Conservation (phyloP, 2,329 filamentous ascomycete genomes). For the Dactylellina haptotyla region DNA sequence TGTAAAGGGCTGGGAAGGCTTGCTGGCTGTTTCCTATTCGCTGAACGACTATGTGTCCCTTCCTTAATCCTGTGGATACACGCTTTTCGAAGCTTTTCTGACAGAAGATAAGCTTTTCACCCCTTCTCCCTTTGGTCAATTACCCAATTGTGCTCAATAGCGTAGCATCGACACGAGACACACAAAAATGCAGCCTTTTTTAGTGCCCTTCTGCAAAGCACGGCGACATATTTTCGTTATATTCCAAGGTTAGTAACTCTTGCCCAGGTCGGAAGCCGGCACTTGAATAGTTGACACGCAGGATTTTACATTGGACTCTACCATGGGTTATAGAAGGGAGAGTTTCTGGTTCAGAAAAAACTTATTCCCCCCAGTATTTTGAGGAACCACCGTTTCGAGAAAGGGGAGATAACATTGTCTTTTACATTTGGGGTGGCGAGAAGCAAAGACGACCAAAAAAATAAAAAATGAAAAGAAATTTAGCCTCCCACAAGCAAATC, state of each 20-base stretch:
- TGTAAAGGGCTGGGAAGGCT: slow-evolving; percentile 27
- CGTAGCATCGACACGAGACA: slow-evolving; percentile 29
- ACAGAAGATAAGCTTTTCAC: slow-evolving; percentile 53
- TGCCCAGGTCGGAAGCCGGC: slow-evolving; percentile 50
- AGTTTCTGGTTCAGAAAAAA: background rate
- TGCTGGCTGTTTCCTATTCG: slow-evolving; percentile 23
- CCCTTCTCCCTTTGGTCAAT: no score
- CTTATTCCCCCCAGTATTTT: no score
- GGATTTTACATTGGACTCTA: background rate
- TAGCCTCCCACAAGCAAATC: background rate
- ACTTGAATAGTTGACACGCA: slow-evolving; percentile 23
- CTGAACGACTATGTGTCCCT: background rate
- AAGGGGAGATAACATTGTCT: no score
- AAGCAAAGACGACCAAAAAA: background rate
- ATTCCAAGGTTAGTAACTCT: slow-evolving; percentile 27
- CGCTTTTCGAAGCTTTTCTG: slow-evolving; percentile 49
- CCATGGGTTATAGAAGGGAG: background rate
- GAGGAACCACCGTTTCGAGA: background rate
- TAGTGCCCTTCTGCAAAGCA: background rate
- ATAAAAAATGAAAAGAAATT: background rate
- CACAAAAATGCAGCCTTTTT: slow-evolving; percentile 30
- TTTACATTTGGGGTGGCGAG: background rate
- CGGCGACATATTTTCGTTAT: slow-evolving; percentile 27
- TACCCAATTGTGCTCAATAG: slow-evolving; percentile 14
- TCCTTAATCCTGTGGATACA: slow-evolving; percentile 29